Conservation (phyloP, 371 early-diverging fungal genomes). For the Syncephalastrum sp. region DNA sequence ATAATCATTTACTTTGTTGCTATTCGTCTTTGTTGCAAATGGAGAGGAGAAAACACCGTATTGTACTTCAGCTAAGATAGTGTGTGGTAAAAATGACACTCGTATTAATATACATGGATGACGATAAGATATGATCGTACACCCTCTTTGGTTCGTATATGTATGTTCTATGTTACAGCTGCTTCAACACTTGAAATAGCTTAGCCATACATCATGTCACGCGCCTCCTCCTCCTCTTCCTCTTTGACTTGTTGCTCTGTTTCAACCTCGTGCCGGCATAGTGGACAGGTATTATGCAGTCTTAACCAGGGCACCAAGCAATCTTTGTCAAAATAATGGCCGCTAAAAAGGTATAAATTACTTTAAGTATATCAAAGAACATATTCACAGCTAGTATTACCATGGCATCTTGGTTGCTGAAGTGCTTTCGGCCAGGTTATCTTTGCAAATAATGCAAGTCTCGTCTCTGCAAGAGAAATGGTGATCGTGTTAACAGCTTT, state of each 20-base stretch:
- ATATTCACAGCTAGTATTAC: slow-evolving; percentile 13
- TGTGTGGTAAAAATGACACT: no score
- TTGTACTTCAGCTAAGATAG: no score
- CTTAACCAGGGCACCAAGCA: slow-evolving; percentile 64
- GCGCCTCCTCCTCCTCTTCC: slow-evolving; percentile 49
- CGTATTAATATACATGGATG: no score
- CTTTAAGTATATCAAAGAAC: neutral
- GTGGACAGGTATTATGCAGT: slow-evolving; percentile 59
- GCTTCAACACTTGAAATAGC: neutral
- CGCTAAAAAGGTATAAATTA: slow-evolving; percentile 21
- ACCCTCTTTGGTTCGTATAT: neutral
- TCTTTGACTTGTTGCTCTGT: slow-evolving; percentile 44
- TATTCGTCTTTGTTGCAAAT: no score
- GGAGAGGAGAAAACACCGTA: no score
- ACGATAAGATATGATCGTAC: no score
- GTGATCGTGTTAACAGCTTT: neutral
- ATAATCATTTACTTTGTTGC: no score
- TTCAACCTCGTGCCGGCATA: slow-evolving; percentile 54
- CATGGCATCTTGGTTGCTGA: slow-evolving; percentile 50
- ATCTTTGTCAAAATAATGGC: slow-evolving; percentile 56
- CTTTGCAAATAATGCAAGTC: slow-evolving; percentile 53
- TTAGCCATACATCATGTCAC: slow-evolving; percentile 50
- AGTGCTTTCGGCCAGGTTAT: slow-evolving; percentile 27
- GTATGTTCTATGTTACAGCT: neutral
- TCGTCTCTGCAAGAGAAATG: slow-evolving; percentile 31